Evolutionary conservation across 306 rosid species (phyloP), one percentile per base, ranked within the genome.

Genomic region (Sphenostylis stenocarpa): DNA sequence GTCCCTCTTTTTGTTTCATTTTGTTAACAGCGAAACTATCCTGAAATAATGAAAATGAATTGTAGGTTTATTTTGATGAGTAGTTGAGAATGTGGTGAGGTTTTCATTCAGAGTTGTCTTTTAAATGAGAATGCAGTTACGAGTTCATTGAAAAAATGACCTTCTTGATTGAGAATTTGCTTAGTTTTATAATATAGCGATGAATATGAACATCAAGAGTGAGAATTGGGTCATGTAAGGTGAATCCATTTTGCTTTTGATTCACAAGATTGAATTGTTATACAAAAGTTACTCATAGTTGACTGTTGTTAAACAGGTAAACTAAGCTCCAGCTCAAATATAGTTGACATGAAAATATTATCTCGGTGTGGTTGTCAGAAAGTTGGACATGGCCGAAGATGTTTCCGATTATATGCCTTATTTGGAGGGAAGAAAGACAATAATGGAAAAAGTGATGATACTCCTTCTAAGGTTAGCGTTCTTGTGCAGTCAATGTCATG

Each of bases 341-440:
- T 85, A 61, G 87, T 79, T 72, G 89, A 89, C 28, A 43, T 52
- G 51, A 85, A 81, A 84, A 51, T 74, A 33, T 26, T 79, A 31
- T 81, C 87, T 49, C 77, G 17, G 45, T 20, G 38, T 36, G 75
- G 81, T 43, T 61, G 24, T 69, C 66, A 10, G 21, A 86, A 82
- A 62, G 73, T 71, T 81, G 83, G 87, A 81, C 47, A 34, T 73
- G 76, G 62, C 33, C 75, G 52, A 65, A 84, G 85, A 82, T 76
- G 77, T 45, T 63, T 84, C 48, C 84, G 80, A 53, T 77, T 91
- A 8, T 75, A 75, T 79, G 83, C 85, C 29, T 79, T 83, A 56
- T 87, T 86, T 79, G 96, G 93, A 77, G 93, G 91, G 51, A 90
- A 86, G 79, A 93, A 89, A 68, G 96, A 87, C 19, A 86, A 77